phyloP scores from a whole-genome alignment of 2,329 filamentous ascomycete genomes.

The Dactylellina sp. region DNA sequence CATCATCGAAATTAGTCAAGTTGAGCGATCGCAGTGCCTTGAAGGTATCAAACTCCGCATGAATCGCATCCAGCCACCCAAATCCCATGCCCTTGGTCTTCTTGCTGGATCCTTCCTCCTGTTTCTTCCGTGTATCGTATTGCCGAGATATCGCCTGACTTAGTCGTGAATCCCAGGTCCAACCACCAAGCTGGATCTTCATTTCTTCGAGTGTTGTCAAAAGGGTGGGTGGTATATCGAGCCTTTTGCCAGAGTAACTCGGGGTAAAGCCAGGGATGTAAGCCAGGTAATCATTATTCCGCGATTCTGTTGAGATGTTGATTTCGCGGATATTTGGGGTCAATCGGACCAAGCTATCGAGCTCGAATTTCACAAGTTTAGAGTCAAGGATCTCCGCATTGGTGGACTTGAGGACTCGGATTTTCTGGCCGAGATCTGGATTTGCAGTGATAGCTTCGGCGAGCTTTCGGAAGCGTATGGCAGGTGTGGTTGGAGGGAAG shows the following conservation, averaged over 20 bases:
- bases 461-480: slow-evolving; percentile 33
- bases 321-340: slow-evolving; percentile 29
- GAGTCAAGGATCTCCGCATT: slow-evolving; percentile 34
- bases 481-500: slow-evolving; percentile 21
- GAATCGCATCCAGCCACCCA: slow-evolving; percentile 40
- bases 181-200: slow-evolving; percentile 17
- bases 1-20: slow-evolving; percentile 21
- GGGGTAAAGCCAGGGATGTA: neutral
- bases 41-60: slow-evolving; percentile 37
- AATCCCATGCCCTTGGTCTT: slow-evolving; percentile 12
- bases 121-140: slow-evolving; percentile 14
- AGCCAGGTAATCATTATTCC: neutral
- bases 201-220: slow-evolving; percentile 19
- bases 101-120: slow-evolving; percentile 9
- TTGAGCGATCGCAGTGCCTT: slow-evolving; percentile 33
- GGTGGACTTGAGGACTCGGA: slow-evolving; percentile 26
- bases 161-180: slow-evolving; percentile 39
- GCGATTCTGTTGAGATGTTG: slow-evolving; percentile 24
- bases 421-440: slow-evolving; percentile 21
- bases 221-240: slow-evolving; percentile 28
- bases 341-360: slow-evolving; percentile 31
- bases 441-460: slow-evolving; percentile 27
- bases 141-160: slow-evolving; percentile 23
- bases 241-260: neutral
- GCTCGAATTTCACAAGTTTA: slow-evolving; percentile 38